Conservation (phyloP, 108 stramenopile species). For the Mayamaea pseudoterrestris region DNA sequence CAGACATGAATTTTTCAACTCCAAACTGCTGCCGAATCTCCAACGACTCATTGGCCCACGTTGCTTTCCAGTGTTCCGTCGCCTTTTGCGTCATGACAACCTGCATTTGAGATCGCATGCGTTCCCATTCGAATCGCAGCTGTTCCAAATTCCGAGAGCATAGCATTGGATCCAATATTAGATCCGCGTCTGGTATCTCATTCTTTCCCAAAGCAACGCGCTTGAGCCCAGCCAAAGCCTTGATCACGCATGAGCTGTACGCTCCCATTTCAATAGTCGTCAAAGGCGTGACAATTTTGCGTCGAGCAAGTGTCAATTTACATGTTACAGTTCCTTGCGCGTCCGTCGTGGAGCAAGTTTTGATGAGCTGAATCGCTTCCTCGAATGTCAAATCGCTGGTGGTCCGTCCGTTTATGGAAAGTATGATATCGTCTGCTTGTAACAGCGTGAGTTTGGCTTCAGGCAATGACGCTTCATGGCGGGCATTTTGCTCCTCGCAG, state of each 20-base stretch:
- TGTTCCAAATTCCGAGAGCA: neutral
- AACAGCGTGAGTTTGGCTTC: too few relatives aligned
- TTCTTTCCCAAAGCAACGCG: conserved; percentile 1
- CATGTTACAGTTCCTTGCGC: conserved; percentile 8
- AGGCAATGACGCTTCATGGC: too few relatives aligned
- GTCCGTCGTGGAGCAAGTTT: neutral
- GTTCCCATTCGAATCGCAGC: neutral
- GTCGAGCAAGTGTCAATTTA: conserved; percentile 17
- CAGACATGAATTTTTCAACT: conserved; percentile 14
- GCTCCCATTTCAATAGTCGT: neutral
- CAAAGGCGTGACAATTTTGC: conserved; percentile 6
- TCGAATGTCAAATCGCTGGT: conserved; percentile 37
- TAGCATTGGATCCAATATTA: neutral
- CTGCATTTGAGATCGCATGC: neutral
- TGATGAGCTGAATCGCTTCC: conserved; percentile 38
- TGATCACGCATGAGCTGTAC: neutral
- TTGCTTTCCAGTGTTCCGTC: conserved; percentile 2
- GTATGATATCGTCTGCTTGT: conserved; percentile 53
- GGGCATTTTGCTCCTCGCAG: too few relatives aligned
- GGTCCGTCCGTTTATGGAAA: conserved; percentile 32
- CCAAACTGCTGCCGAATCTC: neutral
- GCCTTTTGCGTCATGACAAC: conserved; percentile 3
- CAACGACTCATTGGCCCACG: neutral
- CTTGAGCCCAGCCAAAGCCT: neutral
- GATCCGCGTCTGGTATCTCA: neutral